Conservation (phyloP, 805 yeast genomes). For the Lachancea dasiensis region DNA sequence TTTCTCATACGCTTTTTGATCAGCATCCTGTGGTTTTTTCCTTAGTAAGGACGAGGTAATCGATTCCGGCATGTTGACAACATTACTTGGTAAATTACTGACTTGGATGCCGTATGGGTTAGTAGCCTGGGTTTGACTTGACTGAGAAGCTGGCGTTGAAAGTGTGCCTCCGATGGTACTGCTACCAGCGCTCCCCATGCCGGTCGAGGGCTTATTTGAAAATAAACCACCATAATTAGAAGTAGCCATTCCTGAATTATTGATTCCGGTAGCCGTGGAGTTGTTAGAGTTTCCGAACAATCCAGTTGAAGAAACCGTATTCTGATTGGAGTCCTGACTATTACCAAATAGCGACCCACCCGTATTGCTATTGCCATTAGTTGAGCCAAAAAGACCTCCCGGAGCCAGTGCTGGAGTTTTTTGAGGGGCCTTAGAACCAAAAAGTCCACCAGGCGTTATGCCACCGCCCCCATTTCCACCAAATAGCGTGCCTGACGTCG, state of each 20-base stretch:
- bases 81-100: slow-evolving; percentile 21
- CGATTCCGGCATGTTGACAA: slow-evolving; percentile 36
- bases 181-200: slow-evolving; percentile 13
- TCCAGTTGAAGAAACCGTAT: slow-evolving; percentile 8
- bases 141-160: slow-evolving; percentile 8
- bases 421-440: slow-evolving; percentile 13
- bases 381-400: slow-evolving; percentile 3
- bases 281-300: slow-evolving; percentile 16
- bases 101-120: slow-evolving; percentile 33
- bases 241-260: no score
- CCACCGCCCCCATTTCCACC: no score
- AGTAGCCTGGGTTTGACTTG: slow-evolving; percentile 5
- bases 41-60: slow-evolving; percentile 29
- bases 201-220: slow-evolving; percentile 16
- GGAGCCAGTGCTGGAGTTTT: not conserved
- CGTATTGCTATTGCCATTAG: not conserved
- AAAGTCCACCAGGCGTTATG: slow-evolving; percentile 19
- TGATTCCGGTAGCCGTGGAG: slow-evolving; percentile 8
- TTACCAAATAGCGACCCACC: not conserved
- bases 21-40: slow-evolving; percentile 10
- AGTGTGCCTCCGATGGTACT: slow-evolving; percentile 8
- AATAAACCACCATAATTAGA: slow-evolving; percentile 16
- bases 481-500: no score
- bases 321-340: slow-evolving; percentile 1
- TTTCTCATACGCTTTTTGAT: not conserved